phyloP scores from a whole-genome alignment of 2,329 filamentous ascomycete genomes.

The Xylogone sp. region DNA sequence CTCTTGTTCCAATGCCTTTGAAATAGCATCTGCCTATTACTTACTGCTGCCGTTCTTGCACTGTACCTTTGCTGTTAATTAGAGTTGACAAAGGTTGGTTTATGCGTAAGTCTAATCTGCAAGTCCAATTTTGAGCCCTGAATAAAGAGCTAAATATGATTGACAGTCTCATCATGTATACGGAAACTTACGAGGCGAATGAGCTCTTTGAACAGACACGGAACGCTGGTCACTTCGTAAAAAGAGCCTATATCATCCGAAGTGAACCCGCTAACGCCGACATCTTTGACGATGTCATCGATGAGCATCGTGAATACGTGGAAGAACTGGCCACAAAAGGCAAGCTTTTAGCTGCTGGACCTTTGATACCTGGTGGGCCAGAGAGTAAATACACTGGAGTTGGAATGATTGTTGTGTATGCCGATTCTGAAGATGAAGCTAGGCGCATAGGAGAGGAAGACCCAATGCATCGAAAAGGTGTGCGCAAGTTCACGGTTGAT shows the following conservation, averaged over 20 bases:
- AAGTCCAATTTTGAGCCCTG: no score
- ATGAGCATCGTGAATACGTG: neutral
- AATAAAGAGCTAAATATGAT: no score
- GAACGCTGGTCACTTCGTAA: neutral
- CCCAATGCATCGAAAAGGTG: neutral
- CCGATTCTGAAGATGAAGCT: neutral
- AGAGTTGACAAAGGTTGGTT: no score
- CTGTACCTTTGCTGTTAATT: no score
- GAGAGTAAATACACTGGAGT: neutral
- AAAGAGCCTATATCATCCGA: neutral
- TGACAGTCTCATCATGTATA: neutral
- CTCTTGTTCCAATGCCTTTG: no score
- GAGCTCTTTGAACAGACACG: neutral
- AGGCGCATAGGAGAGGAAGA: neutral
- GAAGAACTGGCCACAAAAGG: neutral
- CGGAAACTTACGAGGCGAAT: neutral
- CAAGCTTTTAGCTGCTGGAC: neutral
- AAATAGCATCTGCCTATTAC: no score
- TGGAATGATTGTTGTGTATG: neutral
- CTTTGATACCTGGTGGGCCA: neutral
- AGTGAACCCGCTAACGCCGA: neutral
- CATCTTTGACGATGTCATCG: neutral
- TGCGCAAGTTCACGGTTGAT: neutral
- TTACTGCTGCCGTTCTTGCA: no score
- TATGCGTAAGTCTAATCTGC: no score